These are phyloP conservation scores for Salix koriyanagi DNA, from an alignment of 345 rosid genomes.

Conservation along the genomic window DNA sequence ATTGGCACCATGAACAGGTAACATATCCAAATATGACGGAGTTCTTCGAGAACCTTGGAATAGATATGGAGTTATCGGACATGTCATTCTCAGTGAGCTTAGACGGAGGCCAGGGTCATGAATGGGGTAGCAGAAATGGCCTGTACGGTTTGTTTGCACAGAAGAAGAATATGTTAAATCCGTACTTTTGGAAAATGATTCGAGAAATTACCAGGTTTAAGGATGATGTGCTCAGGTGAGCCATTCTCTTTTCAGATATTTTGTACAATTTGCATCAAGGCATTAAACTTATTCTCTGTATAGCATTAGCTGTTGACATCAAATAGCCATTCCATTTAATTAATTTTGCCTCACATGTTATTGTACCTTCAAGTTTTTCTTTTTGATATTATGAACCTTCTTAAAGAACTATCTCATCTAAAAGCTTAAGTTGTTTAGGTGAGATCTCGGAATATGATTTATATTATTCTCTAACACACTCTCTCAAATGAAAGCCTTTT, in stretches of 20 bases:
- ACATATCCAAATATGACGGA: slow-evolving; percentile 94
- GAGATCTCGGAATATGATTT: too few relatives aligned
- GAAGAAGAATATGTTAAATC: slow-evolving; percentile 55
- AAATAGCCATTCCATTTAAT: neutral
- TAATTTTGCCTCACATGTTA: too few relatives aligned
- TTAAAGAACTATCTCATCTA: too few relatives aligned
- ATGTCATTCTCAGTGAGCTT: slow-evolving; percentile 88
- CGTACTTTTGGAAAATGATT: slow-evolving; percentile 79
- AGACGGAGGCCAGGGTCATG: slow-evolving; percentile 64
- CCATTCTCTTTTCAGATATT: neutral
- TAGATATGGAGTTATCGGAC: slow-evolving; percentile 75
- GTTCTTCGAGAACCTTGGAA: slow-evolving; percentile 71
- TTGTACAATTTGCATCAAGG: neutral
- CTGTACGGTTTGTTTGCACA: slow-evolving; percentile 68
- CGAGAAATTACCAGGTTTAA: slow-evolving; percentile 64
- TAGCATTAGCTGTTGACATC: neutral
- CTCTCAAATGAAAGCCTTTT: too few relatives aligned
- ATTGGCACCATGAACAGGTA: slow-evolving; percentile 41
- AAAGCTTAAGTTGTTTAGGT: too few relatives aligned
- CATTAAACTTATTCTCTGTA: neutral
- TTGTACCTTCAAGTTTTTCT: too few relatives aligned
- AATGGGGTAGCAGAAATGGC: slow-evolving; percentile 92
- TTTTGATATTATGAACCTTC: too few relatives aligned
- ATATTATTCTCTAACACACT: too few relatives aligned
- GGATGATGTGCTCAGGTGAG: slow-evolving; percentile 55